Base-by-base conservation (phyloP, 495 filamentous ascomycete genomes). In the Hypoxylon lenormandii region DNA sequence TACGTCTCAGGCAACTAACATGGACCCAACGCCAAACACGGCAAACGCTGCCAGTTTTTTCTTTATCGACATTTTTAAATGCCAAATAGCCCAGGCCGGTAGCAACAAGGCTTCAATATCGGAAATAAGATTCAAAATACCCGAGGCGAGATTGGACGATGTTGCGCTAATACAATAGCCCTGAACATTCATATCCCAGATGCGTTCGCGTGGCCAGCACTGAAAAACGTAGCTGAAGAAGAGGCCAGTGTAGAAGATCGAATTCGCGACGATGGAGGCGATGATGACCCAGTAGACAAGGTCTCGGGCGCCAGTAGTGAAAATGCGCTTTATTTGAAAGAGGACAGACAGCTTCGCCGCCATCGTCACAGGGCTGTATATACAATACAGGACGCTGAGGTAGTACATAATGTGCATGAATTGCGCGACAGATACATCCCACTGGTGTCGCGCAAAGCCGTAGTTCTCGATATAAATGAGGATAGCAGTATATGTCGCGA, bases 171-270 rank as follows among this genome's bases (percentile, higher is more conserved):
- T 49, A 16, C 46, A 49, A 2, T 26, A 13, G 5, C 46, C 46
- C 3, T 22, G 11, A 11, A 49, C 46, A 7, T 3, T 33, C 43
- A 19, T 47, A 3, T 49, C 46, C 46, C 46, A 49, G 7, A 49
- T 49, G 1, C 15, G 10, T 3, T 13, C 46, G 7, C 46, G 46
- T 2, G 46, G 46, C 46, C 46, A 49, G 22, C 46, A 49, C 22
- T 49, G 46, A 13, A 49, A 49, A 22, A 49, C 21, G 46, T 49
- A 49, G 11, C 11, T n/a, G 46, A 49, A 49, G 22, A 49, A 49
- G 21, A 49, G 21, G 10, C 21, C 46, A 22, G 21, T 16, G 15
- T 49, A 49, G 21, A 49, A 49, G 46, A 49, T 11, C 1, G 26
- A 11, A 15, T 49, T 49, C 15, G 15, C 15, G 11, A 28, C 46